phyloP scores from a whole-genome alignment of 164 flowering plant species.

The Platanus orientalis region DNA sequence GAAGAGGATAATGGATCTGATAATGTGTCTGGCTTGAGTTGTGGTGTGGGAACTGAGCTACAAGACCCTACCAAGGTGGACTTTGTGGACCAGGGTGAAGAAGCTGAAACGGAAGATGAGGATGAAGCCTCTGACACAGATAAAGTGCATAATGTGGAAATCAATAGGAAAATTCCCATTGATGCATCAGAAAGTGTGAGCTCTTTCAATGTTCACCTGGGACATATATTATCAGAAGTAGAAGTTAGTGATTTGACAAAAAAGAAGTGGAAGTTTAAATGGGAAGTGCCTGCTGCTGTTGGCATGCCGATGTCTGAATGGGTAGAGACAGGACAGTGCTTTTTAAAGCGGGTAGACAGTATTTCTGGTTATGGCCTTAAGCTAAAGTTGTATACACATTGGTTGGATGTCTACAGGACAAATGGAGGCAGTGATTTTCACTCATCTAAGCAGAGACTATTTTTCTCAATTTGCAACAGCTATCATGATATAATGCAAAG shows the following conservation, averaged over 20 bases:
- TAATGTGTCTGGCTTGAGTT: slow-evolving; percentile 16
- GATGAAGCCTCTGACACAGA: slow-evolving; percentile 31
- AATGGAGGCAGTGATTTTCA: slow-evolving; percentile 60
- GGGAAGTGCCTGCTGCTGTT: slow-evolving; percentile 68
- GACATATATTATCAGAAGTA: slow-evolving; percentile 37
- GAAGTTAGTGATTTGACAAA: slow-evolving; percentile 41
- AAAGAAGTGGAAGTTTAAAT: slow-evolving; percentile 52
- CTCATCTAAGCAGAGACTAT: slow-evolving; percentile 57
- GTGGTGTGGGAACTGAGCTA: slow-evolving; percentile 10
- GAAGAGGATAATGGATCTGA: slow-evolving; percentile 19
- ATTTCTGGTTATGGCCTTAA: slow-evolving; percentile 37
- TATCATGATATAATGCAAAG: slow-evolving; percentile 78
- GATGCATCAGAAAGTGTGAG: slow-evolving; percentile 30
- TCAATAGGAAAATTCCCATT: slow-evolving; percentile 12
- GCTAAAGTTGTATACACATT: slow-evolving; percentile 54
- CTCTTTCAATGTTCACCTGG: slow-evolving; percentile 52
- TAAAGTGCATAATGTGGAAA: slow-evolving; percentile 22
- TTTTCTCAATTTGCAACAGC: slow-evolving; percentile 77
- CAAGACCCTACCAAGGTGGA: slow-evolving; percentile 11
- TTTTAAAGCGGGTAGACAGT: slow-evolving; percentile 38
- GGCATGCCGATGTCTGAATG: slow-evolving; percentile 54
- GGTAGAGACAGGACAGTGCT: slow-evolving; percentile 74
- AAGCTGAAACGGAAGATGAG: slow-evolving; percentile 32
- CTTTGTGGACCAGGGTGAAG: slow-evolving; percentile 23
- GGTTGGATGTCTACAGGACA: slow-evolving; percentile 50